These are phyloP conservation scores for Globisporangium iwayamae DNA, from an alignment of 352 stramenopile species.

Conservation along the genomic window DNA sequence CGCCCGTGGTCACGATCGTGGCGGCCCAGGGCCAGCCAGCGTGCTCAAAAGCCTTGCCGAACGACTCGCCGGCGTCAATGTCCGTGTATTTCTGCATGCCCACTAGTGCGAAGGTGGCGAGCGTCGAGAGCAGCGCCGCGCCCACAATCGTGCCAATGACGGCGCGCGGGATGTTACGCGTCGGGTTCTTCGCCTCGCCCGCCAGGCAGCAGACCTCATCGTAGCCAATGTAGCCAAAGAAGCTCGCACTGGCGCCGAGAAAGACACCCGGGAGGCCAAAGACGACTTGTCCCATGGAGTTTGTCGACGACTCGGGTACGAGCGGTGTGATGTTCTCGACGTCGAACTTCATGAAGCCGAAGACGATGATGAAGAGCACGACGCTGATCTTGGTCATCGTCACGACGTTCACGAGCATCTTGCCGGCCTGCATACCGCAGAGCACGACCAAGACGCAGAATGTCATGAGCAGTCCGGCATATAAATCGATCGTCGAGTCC, in stretches of 20 bases:
- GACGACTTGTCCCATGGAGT: conserved; percentile 29
- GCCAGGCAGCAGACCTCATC: conserved; percentile 95
- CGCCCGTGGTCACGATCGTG: conserved; percentile 86
- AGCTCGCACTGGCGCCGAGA: conserved; percentile 88
- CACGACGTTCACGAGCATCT: conserved; percentile 87
- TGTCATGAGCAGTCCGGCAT: conserved; percentile 77
- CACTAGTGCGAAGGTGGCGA: conserved; percentile 90
- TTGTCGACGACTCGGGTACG: conserved; percentile 40
- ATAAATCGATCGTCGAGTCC: conserved; percentile 60
- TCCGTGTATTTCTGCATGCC: conserved; percentile 89
- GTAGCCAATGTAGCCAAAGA: conserved; percentile 97
- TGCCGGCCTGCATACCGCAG: conserved; percentile 84
- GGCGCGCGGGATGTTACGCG: conserved; percentile 81
- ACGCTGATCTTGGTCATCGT: conserved; percentile 90
- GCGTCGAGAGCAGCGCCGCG: conserved; percentile 72
- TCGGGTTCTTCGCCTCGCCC: conserved; percentile 83
- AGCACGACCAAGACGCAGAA: conserved; percentile 66
- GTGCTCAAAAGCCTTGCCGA: conserved; percentile 71
- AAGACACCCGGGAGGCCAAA: conserved; percentile 84
- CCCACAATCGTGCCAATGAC: conserved; percentile 89
- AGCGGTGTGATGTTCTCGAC: conserved; percentile 83
- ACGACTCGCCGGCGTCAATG: conserved; percentile 72
- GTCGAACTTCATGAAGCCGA: conserved; percentile 83
- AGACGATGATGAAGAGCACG: conserved; percentile 91
- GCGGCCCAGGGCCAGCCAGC: conserved; percentile 62